Conservation (phyloP, 371 early-diverging fungal genomes). For the Mortierella sp. region DNA sequence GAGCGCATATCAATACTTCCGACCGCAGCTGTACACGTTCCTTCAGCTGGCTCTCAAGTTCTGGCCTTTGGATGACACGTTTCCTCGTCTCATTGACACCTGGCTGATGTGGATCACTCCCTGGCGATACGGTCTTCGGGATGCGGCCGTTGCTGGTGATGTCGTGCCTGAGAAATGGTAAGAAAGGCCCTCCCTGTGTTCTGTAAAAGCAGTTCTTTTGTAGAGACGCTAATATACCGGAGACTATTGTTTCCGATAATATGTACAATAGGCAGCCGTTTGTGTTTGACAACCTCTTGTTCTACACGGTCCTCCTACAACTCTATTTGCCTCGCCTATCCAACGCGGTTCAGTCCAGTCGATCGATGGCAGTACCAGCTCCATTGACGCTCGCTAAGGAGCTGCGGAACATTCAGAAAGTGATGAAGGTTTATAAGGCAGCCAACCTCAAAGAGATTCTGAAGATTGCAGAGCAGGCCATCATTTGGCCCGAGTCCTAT, state of each 20-base stretch:
- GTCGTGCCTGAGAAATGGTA: slow-evolving; percentile 48
- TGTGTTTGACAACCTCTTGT: slow-evolving; percentile 48
- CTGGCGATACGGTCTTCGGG: slow-evolving; percentile 47
- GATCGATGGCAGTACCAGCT: slow-evolving; percentile 23
- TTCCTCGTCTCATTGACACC: slow-evolving; percentile 33
- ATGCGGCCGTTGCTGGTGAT: slow-evolving; percentile 31
- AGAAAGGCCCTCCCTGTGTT: not conserved
- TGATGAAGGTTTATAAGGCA: slow-evolving; percentile 41
- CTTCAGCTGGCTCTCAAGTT: slow-evolving; percentile 28
- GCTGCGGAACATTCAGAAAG: slow-evolving; percentile 39
- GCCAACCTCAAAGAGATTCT: slow-evolving; percentile 46
- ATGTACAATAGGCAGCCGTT: slow-evolving; percentile 53
- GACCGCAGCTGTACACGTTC: slow-evolving; percentile 44
- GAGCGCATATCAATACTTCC: slow-evolving; percentile 47
- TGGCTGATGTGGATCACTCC: slow-evolving; percentile 53
- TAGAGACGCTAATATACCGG: no score
- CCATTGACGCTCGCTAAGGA: slow-evolving; percentile 38
- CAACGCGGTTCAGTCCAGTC: slow-evolving; percentile 29
- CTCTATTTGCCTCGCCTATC: slow-evolving; percentile 45
- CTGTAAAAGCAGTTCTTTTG: not conserved
- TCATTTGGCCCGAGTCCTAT: slow-evolving; percentile 48
- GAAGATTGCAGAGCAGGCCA: slow-evolving; percentile 45
- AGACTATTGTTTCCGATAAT: no score
- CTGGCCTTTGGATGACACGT: slow-evolving; percentile 48
- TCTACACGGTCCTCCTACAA: slow-evolving; percentile 39